Evolutionary conservation across 2,329 filamentous ascomycete genomes (phyloP).

Genomic region (Aspergillus alliaceus): DNA sequence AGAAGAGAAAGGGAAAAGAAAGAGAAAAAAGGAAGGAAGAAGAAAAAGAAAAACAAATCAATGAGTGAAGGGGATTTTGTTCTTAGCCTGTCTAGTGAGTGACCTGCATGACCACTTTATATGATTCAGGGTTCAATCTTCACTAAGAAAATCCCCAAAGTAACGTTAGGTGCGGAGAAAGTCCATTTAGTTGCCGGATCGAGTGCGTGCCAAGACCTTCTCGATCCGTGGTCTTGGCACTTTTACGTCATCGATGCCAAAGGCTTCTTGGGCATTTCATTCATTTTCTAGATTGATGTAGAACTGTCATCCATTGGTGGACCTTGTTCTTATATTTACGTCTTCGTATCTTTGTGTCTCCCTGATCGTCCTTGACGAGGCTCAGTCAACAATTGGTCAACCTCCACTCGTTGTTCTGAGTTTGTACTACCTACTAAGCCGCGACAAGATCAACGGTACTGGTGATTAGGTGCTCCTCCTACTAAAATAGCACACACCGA

Average conservation of each 20-base stretch:
- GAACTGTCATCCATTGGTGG: background rate
- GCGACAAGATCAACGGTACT: background rate
- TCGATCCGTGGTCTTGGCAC: conserved; percentile 7
- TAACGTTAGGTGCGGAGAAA: conserved; percentile 28
- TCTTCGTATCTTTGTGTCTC: background rate
- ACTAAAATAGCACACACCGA: background rate
- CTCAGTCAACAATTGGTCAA: background rate
- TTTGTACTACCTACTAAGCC: background rate
- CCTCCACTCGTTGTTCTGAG: background rate
- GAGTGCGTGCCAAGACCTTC: conserved; percentile 5
- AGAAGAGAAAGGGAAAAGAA: background rate
- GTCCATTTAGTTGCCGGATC: conserved; percentile 2
- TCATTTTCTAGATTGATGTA: background rate
- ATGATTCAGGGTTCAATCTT: background rate
- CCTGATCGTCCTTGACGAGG: background rate
- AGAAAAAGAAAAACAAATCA: background rate
- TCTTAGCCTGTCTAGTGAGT: background rate
- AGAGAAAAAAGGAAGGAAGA: background rate
- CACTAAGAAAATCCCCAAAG: background rate
- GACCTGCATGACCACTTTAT: background rate
- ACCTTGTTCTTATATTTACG: background rate
- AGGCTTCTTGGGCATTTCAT: background rate
- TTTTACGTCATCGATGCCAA: conserved; percentile 14
- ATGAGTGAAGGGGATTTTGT: background rate
- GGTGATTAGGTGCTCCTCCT: background rate